A percentile compares a stretch with the other conserved stretches of the same genome.
These are phyloP conservation scores for Roridomyces roridus DNA, from an alignment of 768 basidiomycete genomes.

Conservation along the genomic window DNA sequence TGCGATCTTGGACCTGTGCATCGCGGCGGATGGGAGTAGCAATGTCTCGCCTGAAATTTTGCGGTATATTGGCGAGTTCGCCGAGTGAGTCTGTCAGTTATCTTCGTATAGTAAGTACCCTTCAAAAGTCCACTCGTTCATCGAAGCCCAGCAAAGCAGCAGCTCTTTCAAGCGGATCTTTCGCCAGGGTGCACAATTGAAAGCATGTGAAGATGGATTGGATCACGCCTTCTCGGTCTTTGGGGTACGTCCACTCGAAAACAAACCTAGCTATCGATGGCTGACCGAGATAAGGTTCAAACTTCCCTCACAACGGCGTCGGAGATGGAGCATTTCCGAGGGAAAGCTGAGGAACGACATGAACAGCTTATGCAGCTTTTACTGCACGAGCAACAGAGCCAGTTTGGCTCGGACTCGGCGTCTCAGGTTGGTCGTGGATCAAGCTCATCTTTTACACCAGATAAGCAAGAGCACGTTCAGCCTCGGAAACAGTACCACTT, in stretches of 20 bases:
- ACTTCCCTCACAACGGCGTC: too few relatives aligned
- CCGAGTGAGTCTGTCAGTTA: neutral
- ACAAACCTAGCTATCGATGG: neutral
- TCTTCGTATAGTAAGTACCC: constrained; percentile 6
- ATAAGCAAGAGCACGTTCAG: constrained; percentile 1
- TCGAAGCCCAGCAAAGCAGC: constrained; percentile 6
- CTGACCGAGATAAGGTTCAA: too few relatives aligned
- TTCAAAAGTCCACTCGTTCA: constrained; percentile 15
- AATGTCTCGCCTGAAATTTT: constrained; percentile 5
- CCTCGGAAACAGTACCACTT: constrained; percentile 5
- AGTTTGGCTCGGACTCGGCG: neutral
- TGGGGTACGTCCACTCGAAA: constrained; percentile 6
- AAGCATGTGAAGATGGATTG: constrained; percentile 8
- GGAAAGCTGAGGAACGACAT: too few relatives aligned
- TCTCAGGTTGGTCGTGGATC: neutral
- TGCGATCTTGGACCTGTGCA: constrained; percentile 1
- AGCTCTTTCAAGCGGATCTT: constrained; percentile 6
- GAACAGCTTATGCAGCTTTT: too few relatives aligned
- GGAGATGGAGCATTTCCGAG: too few relatives aligned
- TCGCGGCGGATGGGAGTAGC: too few relatives aligned
- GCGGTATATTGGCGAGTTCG: constrained; percentile 10
- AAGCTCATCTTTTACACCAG: neutral
- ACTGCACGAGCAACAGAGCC: too few relatives aligned
- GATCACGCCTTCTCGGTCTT: constrained; percentile 7
- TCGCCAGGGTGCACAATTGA: constrained; percentile 5